These are phyloP conservation scores for Lecanoromycetidae sp. DNA, from an alignment of 2,329 filamentous ascomycete species.

Conservation along the genomic window DNA sequence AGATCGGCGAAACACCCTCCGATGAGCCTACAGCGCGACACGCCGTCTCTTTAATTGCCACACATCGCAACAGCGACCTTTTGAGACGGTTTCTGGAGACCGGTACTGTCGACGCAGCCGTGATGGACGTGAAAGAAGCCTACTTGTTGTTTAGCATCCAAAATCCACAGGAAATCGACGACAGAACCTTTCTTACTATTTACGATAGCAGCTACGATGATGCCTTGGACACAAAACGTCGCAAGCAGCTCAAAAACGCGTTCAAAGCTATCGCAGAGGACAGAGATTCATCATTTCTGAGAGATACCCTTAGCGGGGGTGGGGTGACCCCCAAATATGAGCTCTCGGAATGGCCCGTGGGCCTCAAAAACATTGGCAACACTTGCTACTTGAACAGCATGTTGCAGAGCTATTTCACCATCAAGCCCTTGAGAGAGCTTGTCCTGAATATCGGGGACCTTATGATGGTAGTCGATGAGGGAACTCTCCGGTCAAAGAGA, in stretches of 20 bases:
- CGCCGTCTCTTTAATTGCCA: constrained; percentile 48
- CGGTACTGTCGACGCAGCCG: constrained; percentile 36
- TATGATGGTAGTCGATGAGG: constrained; percentile 54
- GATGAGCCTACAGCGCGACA: constrained; percentile 40
- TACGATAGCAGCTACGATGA: constrained; percentile 37
- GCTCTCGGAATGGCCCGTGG: constrained; percentile 57
- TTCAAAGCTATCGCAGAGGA: constrained; percentile 36
- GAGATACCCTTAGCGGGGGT: constrained; percentile 26
- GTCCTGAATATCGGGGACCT: constrained; percentile 63
- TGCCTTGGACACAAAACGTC: no score
- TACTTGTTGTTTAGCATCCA: constrained; percentile 40
- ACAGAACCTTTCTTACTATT: constrained; percentile 39
- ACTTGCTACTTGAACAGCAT: constrained; percentile 97
- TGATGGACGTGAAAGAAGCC: constrained; percentile 46
- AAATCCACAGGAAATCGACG: constrained; percentile 41
- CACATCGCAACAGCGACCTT: constrained; percentile 42
- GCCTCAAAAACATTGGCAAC: constrained; percentile 86
- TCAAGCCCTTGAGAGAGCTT: constrained; percentile 68
- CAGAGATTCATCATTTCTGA: constrained; percentile 29
- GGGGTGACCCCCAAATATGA: constrained; percentile 25
- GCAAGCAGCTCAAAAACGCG: constrained; percentile 38
- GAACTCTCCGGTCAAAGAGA: constrained; percentile 51
- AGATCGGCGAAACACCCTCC: constrained; percentile 39
- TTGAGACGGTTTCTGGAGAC: constrained; percentile 43
- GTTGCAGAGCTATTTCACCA: constrained; percentile 86